Conservation (phyloP, 2,329 filamentous ascomycete species). For the Ophiosphaerella herpotricha region DNA sequence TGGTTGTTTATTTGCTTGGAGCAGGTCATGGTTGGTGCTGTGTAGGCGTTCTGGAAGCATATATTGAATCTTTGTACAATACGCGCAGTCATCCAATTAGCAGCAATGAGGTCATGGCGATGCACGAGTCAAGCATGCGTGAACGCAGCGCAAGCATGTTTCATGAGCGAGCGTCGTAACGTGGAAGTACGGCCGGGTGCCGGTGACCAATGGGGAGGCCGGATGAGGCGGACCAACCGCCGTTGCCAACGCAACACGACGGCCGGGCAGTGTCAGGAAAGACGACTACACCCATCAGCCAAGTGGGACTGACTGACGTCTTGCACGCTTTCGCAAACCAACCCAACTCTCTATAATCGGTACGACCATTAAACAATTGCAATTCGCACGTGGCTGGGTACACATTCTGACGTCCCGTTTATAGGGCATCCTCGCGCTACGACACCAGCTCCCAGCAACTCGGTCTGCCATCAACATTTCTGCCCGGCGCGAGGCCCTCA, state of each 20-base stretch:
- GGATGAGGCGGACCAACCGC: neutral
- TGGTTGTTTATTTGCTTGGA: neutral
- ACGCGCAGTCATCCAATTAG: too few relatives aligned
- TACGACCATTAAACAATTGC: too few relatives aligned
- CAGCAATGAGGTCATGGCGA: too few relatives aligned
- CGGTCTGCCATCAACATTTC: neutral
- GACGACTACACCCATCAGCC: slow-evolving; percentile 1
- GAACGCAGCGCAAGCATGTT: neutral
- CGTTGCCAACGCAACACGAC: slow-evolving; percentile 7
- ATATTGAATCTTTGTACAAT: neutral
- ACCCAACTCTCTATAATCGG: neutral
- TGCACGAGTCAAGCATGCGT: too few relatives aligned
- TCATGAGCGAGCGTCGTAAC: neutral
- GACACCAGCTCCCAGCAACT: neutral
- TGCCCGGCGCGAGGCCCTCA: neutral
- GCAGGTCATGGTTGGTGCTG: slow-evolving; percentile 2
- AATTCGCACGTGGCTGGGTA: too few relatives aligned
- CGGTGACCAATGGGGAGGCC: neutral
- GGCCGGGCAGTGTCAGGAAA: neutral
- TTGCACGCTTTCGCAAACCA: slow-evolving; percentile 1
- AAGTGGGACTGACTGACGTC: slow-evolving; percentile 6
- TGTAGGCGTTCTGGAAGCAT: slow-evolving; percentile 4
- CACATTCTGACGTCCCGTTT: neutral
- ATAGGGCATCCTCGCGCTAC: neutral
- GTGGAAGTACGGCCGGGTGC: too few relatives aligned